Evolutionary conservation across 805 yeast genomes (phyloP), one percentile per base, ranked within the genome.

Genomic region (Tetrapisispora taiwanensis): DNA sequence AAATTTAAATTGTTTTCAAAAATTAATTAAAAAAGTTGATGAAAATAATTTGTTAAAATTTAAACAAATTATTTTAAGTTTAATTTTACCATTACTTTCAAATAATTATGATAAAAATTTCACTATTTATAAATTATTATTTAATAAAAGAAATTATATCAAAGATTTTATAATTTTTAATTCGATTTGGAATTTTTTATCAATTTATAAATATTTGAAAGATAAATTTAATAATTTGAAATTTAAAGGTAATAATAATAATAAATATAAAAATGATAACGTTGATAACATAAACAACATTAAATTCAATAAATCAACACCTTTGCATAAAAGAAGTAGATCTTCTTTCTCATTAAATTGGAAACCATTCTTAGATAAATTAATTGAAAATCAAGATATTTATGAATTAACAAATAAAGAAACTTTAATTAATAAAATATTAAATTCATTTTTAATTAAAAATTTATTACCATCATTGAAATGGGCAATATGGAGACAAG

Each of bases 401-500:
- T 53, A 55, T 30, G 61, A 58, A 38, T 31, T 59, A 7, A 46
- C 55, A 1, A 40, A 48, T 20, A 46, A 48, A 10, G 43, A 43
- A 24, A 39, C 58, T 1, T 19, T 50, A 4, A 38, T 51, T 24
- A 62, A 59, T 22, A 50, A 46, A 18, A 10, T 54, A 7, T 43
- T 55, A 41, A 50, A 53, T 31, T 57, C 59, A 7, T 46, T 48
- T 24, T n/a, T 56, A 12, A 47, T 55, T 9, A 43, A 46, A 12
- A 56, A 56, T 38, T 46, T 57, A 3, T 26, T 48, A 4, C 56
- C 56, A 10, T 45, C 57, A 32, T 18, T 58, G 6, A 53, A 54
- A 48, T 58, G 63, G 63, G 44, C 60, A 4, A 31, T 55, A 3
- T 57, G 62, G 62, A 50, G 60, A 35, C 58, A 54, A 36, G 37